Percentiles rank a stretch among this genome's conserved stretches.
Evolutionary conservation across 139 green algal species (phyloP).

Genomic region (Chlamydomonas eustigma): DNA sequence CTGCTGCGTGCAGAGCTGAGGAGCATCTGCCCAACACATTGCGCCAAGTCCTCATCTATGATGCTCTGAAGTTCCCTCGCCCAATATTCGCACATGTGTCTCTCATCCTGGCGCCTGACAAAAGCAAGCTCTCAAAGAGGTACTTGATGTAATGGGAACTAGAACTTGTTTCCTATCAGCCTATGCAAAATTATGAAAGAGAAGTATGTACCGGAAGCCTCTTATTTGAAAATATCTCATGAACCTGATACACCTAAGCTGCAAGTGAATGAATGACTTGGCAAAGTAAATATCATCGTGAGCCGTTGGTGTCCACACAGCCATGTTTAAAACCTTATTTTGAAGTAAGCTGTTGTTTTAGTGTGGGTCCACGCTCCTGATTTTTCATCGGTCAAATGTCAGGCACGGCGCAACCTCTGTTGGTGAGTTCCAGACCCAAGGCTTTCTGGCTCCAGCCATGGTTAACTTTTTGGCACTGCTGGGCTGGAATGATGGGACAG

Average conservation of each 20-base stretch:
- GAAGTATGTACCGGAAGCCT: too few species aligned
- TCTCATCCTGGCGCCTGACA: constrained; percentile 97
- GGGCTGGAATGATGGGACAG: constrained; percentile 98
- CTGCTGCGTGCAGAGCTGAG: constrained; percentile 89
- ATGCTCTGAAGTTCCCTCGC: constrained; percentile 80
- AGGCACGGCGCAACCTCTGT: constrained; percentile 93
- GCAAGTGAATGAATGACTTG: too few species aligned
- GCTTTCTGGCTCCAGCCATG: constrained; percentile 91
- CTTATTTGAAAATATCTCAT: too few species aligned
- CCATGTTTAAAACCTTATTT: too few species aligned
- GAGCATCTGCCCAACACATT: constrained; percentile 99
- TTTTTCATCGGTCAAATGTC: too few species aligned
- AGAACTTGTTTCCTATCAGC: too few species aligned
- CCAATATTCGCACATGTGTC: constrained; percentile 91
- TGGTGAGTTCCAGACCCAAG: constrained; percentile 89
- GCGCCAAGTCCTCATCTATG: constrained; percentile 93
- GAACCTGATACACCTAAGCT: too few species aligned
- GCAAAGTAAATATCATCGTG: too few species aligned
- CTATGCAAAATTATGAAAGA: background rate
- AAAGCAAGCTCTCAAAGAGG: constrained; percentile 39
- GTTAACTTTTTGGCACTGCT: constrained; percentile 95
- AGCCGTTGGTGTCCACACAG: too few species aligned
- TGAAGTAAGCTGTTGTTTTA: too few species aligned
- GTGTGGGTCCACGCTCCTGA: too few species aligned
- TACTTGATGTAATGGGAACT: background rate